Evolutionary conservation across 2,329 filamentous ascomycete genomes (phyloP).

Genomic region (Trichophyton simii): DNA sequence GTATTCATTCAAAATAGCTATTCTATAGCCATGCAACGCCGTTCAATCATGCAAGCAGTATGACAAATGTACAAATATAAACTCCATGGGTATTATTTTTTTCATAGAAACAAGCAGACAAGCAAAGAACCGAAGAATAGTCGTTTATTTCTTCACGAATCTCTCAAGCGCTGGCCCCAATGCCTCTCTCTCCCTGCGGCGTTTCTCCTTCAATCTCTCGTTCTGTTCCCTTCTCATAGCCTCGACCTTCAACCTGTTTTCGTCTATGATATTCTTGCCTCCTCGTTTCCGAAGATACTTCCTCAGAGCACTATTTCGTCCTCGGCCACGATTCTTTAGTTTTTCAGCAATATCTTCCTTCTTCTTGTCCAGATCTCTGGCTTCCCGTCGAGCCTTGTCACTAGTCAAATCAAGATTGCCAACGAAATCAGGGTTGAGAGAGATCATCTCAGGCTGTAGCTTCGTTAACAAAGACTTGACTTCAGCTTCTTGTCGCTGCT

Average conservation of each 20-base stretch:
- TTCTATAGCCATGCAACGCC: conserved; percentile 1
- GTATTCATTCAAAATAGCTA: background rate
- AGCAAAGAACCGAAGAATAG: background rate
- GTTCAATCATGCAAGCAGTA: background rate
- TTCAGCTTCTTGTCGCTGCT: conserved; percentile 85
- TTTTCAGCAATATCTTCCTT: conserved; percentile 46
- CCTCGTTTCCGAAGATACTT: conserved; percentile 87
- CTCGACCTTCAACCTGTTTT: conserved; percentile 77
- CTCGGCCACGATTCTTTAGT: conserved; percentile 64
- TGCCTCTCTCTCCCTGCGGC: conserved; percentile 56
- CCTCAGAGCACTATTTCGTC: conserved; percentile 77
- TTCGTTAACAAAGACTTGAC: conserved; percentile 87
- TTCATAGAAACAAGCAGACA: background rate
- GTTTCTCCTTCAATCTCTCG: conserved; percentile 54
- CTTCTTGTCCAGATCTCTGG: conserved; percentile 67
- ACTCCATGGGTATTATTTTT: conserved; percentile 11
- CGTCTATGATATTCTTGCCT: conserved; percentile 88
- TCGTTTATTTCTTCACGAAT: conserved; percentile 45
- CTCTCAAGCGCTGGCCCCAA: conserved; percentile 75
- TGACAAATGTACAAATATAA: background rate
- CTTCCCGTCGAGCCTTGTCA: conserved; percentile 61
- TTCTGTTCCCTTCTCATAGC: conserved; percentile 60
- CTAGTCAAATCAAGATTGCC: conserved; percentile 75
- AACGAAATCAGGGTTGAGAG: conserved; percentile 81
- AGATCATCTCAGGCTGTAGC: conserved; percentile 92